Conservation (phyloP, 179 eudicot species). For the Spinacia oleracea region DNA sequence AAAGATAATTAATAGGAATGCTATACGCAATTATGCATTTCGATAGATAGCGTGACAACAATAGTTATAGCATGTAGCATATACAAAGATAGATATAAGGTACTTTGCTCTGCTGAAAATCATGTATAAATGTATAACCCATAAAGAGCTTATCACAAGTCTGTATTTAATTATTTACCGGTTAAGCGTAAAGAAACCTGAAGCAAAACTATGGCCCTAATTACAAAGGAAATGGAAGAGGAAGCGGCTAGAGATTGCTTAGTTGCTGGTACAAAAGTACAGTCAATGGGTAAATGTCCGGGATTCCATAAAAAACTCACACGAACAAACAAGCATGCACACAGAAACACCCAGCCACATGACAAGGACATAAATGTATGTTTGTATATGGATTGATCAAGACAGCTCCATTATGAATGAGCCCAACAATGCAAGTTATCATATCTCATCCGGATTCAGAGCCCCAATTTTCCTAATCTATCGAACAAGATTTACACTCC, state of each 20-base stretch:
- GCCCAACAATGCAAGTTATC: not conserved
- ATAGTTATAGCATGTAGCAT: not conserved
- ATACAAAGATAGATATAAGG: not conserved
- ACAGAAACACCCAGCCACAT: not conserved
- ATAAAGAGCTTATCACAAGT: not conserved
- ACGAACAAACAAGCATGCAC: no score
- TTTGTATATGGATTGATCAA: not conserved
- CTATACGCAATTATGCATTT: not conserved
- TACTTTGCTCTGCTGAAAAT: constrained; percentile 3
- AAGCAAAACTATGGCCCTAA: not conserved
- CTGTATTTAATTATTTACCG: not conserved
- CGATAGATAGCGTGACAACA: no score
- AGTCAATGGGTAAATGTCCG: not conserved
- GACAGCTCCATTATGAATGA: not conserved
- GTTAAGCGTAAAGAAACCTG: not conserved
- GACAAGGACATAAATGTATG: not conserved
- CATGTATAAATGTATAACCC: not conserved
- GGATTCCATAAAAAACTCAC: not conserved
- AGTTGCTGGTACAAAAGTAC: not conserved
- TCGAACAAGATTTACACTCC: not conserved
- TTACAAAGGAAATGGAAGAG: not conserved
- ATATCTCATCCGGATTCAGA: not conserved
- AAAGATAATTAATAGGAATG: not conserved
- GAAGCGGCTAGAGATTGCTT: not conserved
- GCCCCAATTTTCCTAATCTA: not conserved